phyloP scores from a whole-genome alignment of 805 yeast species.

The Ogataea pini region DNA sequence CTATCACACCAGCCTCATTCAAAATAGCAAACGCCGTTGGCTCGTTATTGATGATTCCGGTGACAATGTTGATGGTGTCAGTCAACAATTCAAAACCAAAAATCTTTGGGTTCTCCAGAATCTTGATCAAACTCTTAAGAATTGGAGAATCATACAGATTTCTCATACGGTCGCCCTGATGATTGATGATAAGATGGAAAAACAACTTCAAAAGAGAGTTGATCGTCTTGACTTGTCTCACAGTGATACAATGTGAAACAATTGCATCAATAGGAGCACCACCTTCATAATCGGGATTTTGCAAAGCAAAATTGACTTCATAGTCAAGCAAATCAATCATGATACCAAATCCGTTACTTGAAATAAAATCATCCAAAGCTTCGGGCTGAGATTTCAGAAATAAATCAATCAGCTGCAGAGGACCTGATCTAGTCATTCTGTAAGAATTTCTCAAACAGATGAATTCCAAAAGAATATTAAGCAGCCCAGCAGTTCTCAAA shows the following conservation, averaged over 20 bases:
- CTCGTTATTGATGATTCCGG: conserved; percentile 79
- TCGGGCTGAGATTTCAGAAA: conserved; percentile 48
- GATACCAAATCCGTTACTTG: conserved; percentile 62
- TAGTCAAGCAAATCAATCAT: conserved; percentile 60
- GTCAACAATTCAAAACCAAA: conserved; percentile 72
- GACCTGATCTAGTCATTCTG: conserved; percentile 62
- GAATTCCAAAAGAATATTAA: conserved; percentile 64
- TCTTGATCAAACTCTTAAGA: conserved; percentile 57
- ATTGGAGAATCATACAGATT: conserved; percentile 84
- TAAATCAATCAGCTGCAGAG: conserved; percentile 55
- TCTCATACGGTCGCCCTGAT: conserved; percentile 80
- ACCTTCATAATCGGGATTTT: conserved; percentile 54
- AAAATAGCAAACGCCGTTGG: conserved; percentile 85
- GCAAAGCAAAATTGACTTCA: conserved; percentile 66
- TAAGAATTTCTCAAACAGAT: conserved; percentile 51
- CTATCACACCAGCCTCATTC: conserved; percentile 74
- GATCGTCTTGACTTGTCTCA: conserved; percentile 60
- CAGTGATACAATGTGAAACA: conserved; percentile 51
- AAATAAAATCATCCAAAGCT: conserved; percentile 61
- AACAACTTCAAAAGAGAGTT: conserved; percentile 64
- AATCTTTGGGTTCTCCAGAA: conserved; percentile 53
- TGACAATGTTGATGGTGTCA: conserved; percentile 60
- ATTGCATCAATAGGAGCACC: conserved; percentile 57
- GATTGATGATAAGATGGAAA: conserved; percentile 62
- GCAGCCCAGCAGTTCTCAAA: conserved; percentile 72